Conservation (phyloP, 371 early-diverging fungal genomes). For the Mucor mucedo region DNA sequence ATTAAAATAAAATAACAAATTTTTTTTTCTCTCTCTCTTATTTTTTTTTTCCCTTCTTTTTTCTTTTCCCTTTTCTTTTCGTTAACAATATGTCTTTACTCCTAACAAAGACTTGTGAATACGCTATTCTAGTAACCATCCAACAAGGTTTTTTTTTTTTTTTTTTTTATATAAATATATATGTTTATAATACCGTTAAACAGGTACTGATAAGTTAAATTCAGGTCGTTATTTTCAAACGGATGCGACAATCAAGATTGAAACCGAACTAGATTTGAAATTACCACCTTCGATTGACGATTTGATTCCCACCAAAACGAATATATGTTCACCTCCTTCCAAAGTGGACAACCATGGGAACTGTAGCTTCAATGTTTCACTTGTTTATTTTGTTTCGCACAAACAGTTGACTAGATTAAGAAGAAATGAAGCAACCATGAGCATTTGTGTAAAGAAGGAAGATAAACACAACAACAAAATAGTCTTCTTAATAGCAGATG, state of each 20-base stretch:
- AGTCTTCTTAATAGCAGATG: constrained; percentile 34
- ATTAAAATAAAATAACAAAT: neutral
- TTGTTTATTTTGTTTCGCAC: constrained; percentile 49
- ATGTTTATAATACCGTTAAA: neutral
- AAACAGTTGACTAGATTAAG: constrained; percentile 47
- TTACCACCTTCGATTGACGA: constrained; percentile 51
- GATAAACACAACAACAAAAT: neutral
- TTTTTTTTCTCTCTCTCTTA: constrained; percentile 19
- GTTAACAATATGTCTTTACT: constrained; percentile 42
- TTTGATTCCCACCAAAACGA: constrained; percentile 48
- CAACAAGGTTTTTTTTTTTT: constrained; percentile 43
- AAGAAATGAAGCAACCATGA: constrained; percentile 36
- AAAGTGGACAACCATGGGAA: constrained; percentile 33
- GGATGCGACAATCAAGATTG: constrained; percentile 24
- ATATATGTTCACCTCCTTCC: constrained; percentile 35
- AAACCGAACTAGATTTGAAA: constrained; percentile 48
- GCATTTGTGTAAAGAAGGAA: constrained; percentile 20
- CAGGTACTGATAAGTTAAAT: neutral
- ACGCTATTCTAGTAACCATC: constrained; percentile 50
- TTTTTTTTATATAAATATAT: constrained; percentile 10
- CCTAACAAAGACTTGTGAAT: constrained; percentile 55
- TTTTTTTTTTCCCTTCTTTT: neutral
- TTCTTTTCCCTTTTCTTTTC: neutral
- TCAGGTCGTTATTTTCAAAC: constrained; percentile 34
- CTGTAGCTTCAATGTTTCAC: constrained; percentile 36